Conservation (phyloP, 1,139 yeast genomes). For the Kluyveromyces marxianus region DNA sequence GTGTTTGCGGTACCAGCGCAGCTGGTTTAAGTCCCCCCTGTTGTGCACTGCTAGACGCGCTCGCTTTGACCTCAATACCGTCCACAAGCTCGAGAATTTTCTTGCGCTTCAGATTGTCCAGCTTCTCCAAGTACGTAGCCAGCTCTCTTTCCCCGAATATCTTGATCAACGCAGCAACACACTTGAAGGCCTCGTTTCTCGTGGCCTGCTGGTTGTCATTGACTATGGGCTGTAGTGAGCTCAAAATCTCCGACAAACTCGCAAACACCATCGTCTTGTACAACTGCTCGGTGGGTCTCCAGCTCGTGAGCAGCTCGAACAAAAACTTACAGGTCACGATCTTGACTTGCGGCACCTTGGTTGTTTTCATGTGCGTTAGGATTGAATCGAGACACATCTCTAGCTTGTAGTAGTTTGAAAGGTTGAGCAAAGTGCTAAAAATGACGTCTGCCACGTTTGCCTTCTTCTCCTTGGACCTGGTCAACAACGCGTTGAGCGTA, state of each 20-base stretch:
- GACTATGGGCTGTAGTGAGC: constrained; percentile 44
- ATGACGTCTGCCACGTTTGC: constrained; percentile 68
- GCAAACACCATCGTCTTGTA: constrained; percentile 36
- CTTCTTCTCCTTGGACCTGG: constrained; percentile 84
- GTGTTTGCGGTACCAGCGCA: not conserved
- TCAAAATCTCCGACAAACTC: constrained; percentile 13
- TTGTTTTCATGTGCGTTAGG: constrained; percentile 46
- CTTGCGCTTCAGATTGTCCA: constrained; percentile 66
- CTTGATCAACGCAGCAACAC: constrained; percentile 78
- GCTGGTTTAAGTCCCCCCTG: not conserved
- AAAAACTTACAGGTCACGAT: constrained; percentile 61
- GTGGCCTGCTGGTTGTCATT: constrained; percentile 82
- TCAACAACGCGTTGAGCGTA: constrained; percentile 60
- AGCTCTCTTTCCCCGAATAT: constrained; percentile 65
- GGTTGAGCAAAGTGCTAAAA: constrained; percentile 41
- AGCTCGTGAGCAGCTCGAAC: constrained; percentile 49
- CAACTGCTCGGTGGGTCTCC: constrained; percentile 27
- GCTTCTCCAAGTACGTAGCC: constrained; percentile 49
- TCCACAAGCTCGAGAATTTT: constrained; percentile 60
- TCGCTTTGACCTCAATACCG: constrained; percentile 41
- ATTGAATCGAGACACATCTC: constrained; percentile 56
- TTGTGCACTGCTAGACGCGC: not conserved
- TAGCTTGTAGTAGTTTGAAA: constrained; percentile 38
- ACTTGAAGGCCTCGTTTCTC: constrained; percentile 69
- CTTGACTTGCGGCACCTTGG: constrained; percentile 80